Conservation (phyloP, 768 basidiomycete genomes). For the Grammothele lineata region DNA sequence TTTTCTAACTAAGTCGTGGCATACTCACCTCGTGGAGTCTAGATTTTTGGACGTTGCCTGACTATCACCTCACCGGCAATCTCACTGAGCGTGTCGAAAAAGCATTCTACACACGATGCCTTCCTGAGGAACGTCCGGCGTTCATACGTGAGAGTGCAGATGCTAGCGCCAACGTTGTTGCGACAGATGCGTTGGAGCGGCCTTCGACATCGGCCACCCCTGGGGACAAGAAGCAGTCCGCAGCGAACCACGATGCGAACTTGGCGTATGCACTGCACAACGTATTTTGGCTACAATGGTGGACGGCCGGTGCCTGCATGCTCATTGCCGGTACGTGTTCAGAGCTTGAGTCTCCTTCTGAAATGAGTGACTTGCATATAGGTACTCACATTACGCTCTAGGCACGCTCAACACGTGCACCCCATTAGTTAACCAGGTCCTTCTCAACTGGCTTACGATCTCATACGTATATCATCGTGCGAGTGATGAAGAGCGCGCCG, state of each 20-base stretch:
- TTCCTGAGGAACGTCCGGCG: not conserved
- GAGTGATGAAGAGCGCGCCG: slow-evolving; percentile 33
- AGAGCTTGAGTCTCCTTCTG: no score
- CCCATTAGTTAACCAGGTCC: slow-evolving; percentile 54
- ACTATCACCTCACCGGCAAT: slow-evolving; percentile 1
- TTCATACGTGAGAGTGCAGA: no score
- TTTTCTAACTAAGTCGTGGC: not conserved
- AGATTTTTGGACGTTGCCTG: slow-evolving; percentile 12
- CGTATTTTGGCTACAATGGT: slow-evolving; percentile 45
- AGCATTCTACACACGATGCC: slow-evolving; percentile 7
- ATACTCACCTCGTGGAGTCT: not conserved
- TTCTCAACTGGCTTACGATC: slow-evolving; percentile 53
- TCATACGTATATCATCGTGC: slow-evolving; percentile 41
- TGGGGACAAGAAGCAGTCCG: no score
- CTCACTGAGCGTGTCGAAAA: slow-evolving; percentile 7
- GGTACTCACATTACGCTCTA: slow-evolving; percentile 3
- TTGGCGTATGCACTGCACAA: slow-evolving; percentile 33
- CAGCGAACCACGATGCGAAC: no score
- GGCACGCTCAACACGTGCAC: slow-evolving; percentile 50
- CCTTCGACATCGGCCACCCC: no score
- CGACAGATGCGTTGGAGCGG: no score
- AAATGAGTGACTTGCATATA: no score
- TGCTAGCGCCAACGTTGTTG: no score
- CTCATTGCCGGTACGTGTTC: slow-evolving; percentile 23
- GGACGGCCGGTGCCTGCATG: slow-evolving; percentile 43